Conservation (phyloP, 768 basidiomycete genomes). For the Floccularia luteovirens region DNA sequence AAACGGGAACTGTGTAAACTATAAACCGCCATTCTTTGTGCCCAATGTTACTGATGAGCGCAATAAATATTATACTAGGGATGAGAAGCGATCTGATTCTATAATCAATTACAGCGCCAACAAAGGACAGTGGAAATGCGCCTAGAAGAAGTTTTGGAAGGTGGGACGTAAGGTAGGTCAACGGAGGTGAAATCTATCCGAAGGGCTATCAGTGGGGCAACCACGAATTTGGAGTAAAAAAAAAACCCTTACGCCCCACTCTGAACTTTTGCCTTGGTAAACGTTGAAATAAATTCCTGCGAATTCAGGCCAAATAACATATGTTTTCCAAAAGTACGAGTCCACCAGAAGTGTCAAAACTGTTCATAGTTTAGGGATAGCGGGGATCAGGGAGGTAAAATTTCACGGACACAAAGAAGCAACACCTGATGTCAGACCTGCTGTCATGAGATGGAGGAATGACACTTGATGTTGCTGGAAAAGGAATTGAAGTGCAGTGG, state of each 20-base stretch:
- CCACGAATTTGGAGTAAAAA: not conserved
- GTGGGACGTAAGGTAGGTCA: slow-evolving; percentile 55
- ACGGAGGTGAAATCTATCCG: slow-evolving; percentile 52
- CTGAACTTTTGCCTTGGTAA: slow-evolving; percentile 72
- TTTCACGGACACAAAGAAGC: slow-evolving; percentile 41
- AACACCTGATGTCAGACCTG: slow-evolving; percentile 41
- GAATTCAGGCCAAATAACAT: slow-evolving; percentile 83
- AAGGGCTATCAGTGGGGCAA: slow-evolving; percentile 15
- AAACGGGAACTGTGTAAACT: slow-evolving; percentile 73
- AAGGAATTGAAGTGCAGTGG: slow-evolving; percentile 51
- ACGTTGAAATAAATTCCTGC: slow-evolving; percentile 80
- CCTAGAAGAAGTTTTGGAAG: slow-evolving; percentile 77
- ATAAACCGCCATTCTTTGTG: slow-evolving; percentile 99
- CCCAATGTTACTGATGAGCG: slow-evolving; percentile 63
- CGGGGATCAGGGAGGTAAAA: not conserved
- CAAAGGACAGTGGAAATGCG: slow-evolving; percentile 47
- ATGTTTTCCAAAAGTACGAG: slow-evolving; percentile 77
- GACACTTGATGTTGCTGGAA: slow-evolving; percentile 30
- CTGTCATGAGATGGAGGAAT: slow-evolving; percentile 33
- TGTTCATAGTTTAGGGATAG: slow-evolving; percentile 15
- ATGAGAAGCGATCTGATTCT: slow-evolving; percentile 43
- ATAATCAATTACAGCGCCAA: slow-evolving; percentile 42
- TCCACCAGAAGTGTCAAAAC: slow-evolving; percentile 64
- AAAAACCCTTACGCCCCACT: slow-evolving; percentile 78
- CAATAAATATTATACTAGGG: slow-evolving; percentile 46